Conservation (phyloP, 805 yeast genomes). For the Schizosaccharomyces cryophilus region DNA sequence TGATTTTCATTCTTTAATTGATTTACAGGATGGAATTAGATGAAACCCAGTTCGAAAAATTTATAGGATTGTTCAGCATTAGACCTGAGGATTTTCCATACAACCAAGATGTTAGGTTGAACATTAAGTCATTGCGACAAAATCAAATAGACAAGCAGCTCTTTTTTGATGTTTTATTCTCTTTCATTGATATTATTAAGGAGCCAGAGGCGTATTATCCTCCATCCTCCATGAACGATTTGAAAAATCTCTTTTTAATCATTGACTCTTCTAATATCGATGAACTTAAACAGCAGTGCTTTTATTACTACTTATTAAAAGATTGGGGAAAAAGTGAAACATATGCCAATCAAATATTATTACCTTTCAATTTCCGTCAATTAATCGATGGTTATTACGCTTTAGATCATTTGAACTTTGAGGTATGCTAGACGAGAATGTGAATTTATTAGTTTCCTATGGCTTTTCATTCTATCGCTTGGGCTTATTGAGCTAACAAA, state of each 20-base stretch:
- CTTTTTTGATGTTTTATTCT: background rate
- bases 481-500: background rate
- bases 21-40: background rate
- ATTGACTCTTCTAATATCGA: background rate
- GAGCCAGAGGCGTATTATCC: background rate
- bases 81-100: background rate
- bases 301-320: background rate
- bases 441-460: background rate
- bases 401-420: background rate
- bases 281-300: background rate
- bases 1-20: too few relatives aligned
- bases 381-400: slow-evolving; percentile 1
- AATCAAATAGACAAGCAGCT: background rate
- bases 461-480: background rate
- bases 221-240: background rate
- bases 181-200: background rate
- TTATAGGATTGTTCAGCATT: background rate
- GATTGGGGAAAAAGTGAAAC: background rate
- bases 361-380: background rate
- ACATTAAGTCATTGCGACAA: background rate
- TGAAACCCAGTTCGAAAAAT: background rate
- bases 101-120: background rate
- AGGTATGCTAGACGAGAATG: background rate
- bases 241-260: background rate
- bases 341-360: background rate